Base-by-base conservation (phyloP, 805 yeast genomes). In the Metschnikowia kofuensis region DNA sequence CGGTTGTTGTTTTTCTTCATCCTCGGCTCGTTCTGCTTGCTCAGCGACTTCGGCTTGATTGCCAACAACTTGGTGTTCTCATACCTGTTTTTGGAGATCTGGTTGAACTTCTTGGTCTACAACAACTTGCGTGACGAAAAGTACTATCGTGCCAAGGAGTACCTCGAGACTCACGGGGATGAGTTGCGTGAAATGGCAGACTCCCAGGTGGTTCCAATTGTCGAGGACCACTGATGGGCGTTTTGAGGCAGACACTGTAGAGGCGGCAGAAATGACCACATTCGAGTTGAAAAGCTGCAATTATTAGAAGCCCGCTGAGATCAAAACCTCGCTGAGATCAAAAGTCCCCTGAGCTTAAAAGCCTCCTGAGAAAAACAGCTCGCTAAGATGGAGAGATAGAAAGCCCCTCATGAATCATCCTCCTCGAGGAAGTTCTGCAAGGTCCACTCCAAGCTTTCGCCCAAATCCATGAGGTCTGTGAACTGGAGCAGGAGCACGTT, bases 61-160 rank as follows among this genome's bases (percentile, higher is more conserved):
- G 80, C 85, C 59, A 85, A 85, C 65, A 83, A 81, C 59, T 67
- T 81, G 40, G 78, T 84, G 4, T 84, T 86, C 53, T 68, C 77
- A 6, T 84, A 77, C 59, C 64, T 80, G 30, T 84, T 85, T 52
- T 58, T 79, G 53, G 94, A 86, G 63, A 75, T 85, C 31, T 86
- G 91, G 89, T 70, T 82, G 58, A 81, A 83, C 57, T 80, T 84
- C 49, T 67, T 85, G 54, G 74, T 84, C 32, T 85, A 75, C 63
- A 79, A 76, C 59, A 75, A 84, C 38, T 68, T 86, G 50, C 77
- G 82, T 58, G 90, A 85, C 51, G 92, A 85, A 58, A 80, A 76
- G 58, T 72, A 74, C 50, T 70, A 72, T 49, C 72, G 78, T 50
- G 68, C 75, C 45, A 78, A 79, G 55, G 62, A 66, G 48, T 70